phyloP scores from a whole-genome alignment of 73 alveolate genomes.

The Paramecium octaurelia region DNA sequence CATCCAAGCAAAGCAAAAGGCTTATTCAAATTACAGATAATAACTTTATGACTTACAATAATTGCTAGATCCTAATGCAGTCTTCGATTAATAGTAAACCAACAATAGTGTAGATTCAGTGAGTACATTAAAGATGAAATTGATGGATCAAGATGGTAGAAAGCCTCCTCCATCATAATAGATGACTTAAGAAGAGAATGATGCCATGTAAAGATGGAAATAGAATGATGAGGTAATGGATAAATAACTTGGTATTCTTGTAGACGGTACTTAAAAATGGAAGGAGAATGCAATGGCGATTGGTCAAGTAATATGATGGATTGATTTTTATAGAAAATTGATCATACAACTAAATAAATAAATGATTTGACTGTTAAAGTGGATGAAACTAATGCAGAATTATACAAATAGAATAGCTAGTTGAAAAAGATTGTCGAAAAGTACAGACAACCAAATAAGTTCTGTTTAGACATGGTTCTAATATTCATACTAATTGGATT shows the following conservation, averaged over 20 bases:
- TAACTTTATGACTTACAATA: conserved; percentile 6
- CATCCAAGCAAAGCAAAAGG: neutral
- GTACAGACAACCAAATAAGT: conserved; percentile 36
- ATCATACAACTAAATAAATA: neutral
- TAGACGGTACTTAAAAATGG: conserved; percentile 17
- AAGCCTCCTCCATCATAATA: conserved; percentile 26
- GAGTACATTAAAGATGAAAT: neutral
- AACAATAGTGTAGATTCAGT: neutral
- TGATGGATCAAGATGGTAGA: conserved; percentile 38
- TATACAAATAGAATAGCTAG: neutral
- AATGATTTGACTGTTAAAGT: neutral
- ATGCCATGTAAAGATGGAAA: conserved; percentile 19
- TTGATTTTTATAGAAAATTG: neutral
- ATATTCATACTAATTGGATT: neutral
- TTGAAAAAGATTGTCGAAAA: conserved; percentile 4
- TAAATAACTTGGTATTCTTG: neutral
- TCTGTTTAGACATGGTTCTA: conserved; percentile 31
- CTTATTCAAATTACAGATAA: conserved; percentile 15
- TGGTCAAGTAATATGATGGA: neutral
- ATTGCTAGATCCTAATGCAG: conserved; percentile 19
- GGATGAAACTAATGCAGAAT: conserved; percentile 32
- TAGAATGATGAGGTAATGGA: conserved; percentile 3
- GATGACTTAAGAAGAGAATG: neutral
- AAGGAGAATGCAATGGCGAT: conserved; percentile 7
- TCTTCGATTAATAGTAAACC: neutral